phyloP scores from a whole-genome alignment of 805 yeast species.

The Ogataea naganishii region DNA sequence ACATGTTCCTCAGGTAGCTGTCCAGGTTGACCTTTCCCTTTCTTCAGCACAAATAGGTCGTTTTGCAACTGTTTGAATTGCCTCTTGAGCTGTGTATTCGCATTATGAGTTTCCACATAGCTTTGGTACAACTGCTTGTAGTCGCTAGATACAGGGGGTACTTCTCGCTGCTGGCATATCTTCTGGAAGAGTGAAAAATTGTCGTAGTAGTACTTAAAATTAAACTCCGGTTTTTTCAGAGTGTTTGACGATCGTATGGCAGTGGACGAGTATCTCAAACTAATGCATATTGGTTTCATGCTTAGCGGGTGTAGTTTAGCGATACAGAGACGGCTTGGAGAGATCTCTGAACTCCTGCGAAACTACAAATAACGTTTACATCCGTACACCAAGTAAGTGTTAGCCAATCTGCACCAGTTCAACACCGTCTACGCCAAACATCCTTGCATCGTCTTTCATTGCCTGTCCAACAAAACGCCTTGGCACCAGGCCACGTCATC shows the following conservation, averaged over 20 bases:
- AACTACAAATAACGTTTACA: too few species aligned
- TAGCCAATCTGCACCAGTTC: too few species aligned
- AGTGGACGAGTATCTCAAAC: too few species aligned
- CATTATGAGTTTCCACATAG: conserved; percentile 5
- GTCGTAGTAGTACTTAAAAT: conserved; percentile 22
- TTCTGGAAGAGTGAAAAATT: conserved; percentile 19
- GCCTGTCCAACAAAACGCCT: too few species aligned
- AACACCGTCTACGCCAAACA: too few species aligned
- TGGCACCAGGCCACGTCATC: too few species aligned
- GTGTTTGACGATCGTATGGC: conserved; percentile 18
- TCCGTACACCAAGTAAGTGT: too few species aligned
- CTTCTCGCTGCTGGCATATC: conserved; percentile 24
- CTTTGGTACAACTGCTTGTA: conserved; percentile 14
- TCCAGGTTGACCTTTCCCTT: conserved; percentile 9
- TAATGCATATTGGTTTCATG: too few species aligned
- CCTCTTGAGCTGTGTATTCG: conserved; percentile 13
- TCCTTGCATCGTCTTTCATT: too few species aligned
- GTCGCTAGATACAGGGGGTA: conserved; percentile 8
- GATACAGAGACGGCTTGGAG: too few species aligned
- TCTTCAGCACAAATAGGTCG: conserved; percentile 10
- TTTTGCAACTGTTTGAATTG: conserved; percentile 13
- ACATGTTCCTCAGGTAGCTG: conserved; percentile 4
- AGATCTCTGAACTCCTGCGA: too few species aligned
- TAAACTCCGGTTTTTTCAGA: conserved; percentile 25
- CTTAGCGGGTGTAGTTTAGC: too few species aligned